Evolutionary conservation across 352 stramenopile genomes (phyloP).

Genomic region (Globisporangium apiculatum): DNA sequence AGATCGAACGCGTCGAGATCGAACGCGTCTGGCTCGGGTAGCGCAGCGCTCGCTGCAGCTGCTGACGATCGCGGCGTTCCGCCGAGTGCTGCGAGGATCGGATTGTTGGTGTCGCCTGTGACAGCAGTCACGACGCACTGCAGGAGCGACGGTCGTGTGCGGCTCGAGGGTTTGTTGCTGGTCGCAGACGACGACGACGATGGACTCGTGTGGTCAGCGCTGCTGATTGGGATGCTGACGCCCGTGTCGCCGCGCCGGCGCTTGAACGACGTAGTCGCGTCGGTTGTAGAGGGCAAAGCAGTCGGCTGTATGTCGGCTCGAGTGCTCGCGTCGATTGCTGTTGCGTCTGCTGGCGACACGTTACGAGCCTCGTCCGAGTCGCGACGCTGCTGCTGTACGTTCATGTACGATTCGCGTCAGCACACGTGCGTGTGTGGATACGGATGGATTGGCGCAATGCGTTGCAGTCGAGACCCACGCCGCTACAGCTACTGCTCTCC

Average conservation of each 20-base stretch:
- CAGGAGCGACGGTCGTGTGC: constrained; percentile 16
- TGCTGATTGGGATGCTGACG: constrained; percentile 10
- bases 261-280: constrained; percentile 41
- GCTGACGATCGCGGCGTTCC: constrained; percentile 39
- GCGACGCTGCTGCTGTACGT: too few relatives aligned
- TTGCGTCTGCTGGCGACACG: too few relatives aligned
- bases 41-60: constrained; percentile 7
- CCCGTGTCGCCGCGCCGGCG: constrained; percentile 26
- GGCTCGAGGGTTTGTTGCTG: constrained; percentile 5
- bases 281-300: constrained; percentile 1
- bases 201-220: neutral
- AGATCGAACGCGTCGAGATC: constrained; percentile 41
- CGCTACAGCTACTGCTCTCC: too few relatives aligned
- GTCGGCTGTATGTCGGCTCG: too few relatives aligned
- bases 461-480: too few relatives aligned
- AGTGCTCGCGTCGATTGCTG: too few relatives aligned
- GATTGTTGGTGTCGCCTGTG: constrained; percentile 31
- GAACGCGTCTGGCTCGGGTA: constrained; percentile 37
- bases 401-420: too few relatives aligned
- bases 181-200: constrained; percentile 1
- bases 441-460: too few relatives aligned
- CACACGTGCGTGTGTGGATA: too few relatives aligned
- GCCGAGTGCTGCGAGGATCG: constrained; percentile 50
- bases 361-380: too few relatives aligned
- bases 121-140: constrained; percentile 18